Conservation (phyloP, 306 rosid species). For the Notholithocarpus densiflorus region DNA sequence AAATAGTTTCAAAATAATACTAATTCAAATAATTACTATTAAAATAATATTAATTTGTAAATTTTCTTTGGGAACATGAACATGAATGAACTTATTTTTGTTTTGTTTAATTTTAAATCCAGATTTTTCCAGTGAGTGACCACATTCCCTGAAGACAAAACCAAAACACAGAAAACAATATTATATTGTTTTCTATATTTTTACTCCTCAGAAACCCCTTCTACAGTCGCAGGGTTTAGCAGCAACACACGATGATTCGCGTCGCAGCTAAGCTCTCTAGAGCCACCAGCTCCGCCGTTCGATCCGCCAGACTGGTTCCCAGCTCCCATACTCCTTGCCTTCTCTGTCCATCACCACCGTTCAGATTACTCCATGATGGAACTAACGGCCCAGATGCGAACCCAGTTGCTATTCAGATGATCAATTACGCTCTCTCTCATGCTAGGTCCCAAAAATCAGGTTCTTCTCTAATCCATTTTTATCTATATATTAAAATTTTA, state of each 20-base stretch:
- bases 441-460: conserved; percentile 83
- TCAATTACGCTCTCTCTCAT: conserved; percentile 66
- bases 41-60: no score
- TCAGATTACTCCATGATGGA: conserved; percentile 44
- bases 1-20: no score
- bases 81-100: no score
- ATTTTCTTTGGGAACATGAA: no score
- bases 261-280: conserved; percentile 38
- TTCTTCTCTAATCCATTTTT: conserved; percentile 10
- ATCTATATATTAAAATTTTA: not conserved
- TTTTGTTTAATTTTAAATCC: no score
- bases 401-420: conserved; percentile 66
- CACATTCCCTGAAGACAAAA: no score
- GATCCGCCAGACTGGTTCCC: conserved; percentile 28
- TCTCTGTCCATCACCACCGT: conserved; percentile 16
- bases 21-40: no score
- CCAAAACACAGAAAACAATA: no score
- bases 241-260: conserved; percentile 43
- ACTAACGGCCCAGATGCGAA: conserved; percentile 37
- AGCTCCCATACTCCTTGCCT: conserved; percentile 14
- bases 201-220: not conserved
- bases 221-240: not conserved
- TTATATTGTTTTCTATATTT: no score
- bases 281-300: conserved; percentile 26
- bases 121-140: no score